Percentiles rank a stretch among this genome's conserved stretches.
Evolutionary conservation across 2,329 filamentous ascomycete genomes (phyloP).

Genomic region (Botrytis hyacinthi): DNA sequence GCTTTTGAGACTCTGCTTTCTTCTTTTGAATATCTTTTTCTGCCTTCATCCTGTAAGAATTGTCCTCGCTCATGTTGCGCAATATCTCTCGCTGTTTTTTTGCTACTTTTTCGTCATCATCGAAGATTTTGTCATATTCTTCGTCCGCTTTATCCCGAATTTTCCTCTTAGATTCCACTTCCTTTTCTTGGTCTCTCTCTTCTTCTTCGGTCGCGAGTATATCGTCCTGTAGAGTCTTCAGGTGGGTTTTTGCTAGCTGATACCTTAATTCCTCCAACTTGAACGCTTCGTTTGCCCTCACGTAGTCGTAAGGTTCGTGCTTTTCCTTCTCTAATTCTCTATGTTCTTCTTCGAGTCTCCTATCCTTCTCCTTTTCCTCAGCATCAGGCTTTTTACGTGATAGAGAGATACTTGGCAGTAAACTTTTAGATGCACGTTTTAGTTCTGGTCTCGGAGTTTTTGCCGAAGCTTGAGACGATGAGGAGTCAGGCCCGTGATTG

Average conservation of each 20-base stretch:
- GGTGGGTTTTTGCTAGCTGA: no score
- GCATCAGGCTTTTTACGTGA: not conserved
- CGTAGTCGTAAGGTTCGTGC: not conserved
- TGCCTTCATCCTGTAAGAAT: not conserved
- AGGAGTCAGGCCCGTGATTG: not conserved
- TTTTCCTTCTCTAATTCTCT: accelerated
- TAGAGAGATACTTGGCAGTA: not conserved
- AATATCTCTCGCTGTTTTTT: accelerated
- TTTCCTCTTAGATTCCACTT: accelerated
- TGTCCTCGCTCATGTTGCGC: not conserved
- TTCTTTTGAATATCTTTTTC: not conserved
- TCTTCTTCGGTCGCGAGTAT: not conserved
- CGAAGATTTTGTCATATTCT: accelerated
- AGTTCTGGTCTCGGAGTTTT: not conserved
- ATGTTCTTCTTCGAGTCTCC: not conserved
- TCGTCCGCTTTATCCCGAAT: not conserved
- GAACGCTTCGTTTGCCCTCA: accelerated
- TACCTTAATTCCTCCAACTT: not conserved
- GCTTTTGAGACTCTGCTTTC: no score
- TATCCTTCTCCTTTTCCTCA: not conserved
- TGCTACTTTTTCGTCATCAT: not conserved
- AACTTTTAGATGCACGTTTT: not conserved
- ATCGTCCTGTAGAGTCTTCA: no score
- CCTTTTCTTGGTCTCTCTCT: not conserved
- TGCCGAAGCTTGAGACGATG: not conserved